Percentiles rank a stretch among this genome's conserved stretches.
Conservation (phyloP, 352 stramenopile genomes). For the Pseudoperonospora humuli region DNA sequence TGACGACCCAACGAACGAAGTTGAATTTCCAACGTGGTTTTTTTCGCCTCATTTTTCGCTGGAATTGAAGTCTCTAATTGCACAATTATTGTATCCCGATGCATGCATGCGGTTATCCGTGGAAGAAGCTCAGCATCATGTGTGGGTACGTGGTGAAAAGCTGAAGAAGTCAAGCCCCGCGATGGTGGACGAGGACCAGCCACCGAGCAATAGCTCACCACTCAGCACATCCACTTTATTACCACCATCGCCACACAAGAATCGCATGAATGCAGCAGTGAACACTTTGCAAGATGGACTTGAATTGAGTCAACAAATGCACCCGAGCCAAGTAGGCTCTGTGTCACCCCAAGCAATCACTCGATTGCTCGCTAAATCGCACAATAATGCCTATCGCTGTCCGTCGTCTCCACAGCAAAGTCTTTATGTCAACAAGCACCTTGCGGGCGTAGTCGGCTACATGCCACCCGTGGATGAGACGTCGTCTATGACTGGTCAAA, state of each 20-base stretch:
- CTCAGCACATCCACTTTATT: constrained; percentile 5
- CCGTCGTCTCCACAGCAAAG: constrained; percentile 46
- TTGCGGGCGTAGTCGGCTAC: constrained; percentile 35
- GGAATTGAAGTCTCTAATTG: constrained; percentile 69
- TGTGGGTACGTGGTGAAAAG: constrained; percentile 57
- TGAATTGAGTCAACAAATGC: constrained; percentile 34
- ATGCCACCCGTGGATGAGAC: constrained; percentile 73
- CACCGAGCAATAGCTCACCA: constrained; percentile 9
- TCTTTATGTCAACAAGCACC: constrained; percentile 24
- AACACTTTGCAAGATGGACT: constrained; percentile 30
- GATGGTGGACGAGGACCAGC: constrained; percentile 24
- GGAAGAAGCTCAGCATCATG: constrained; percentile 59
- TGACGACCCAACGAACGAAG: constrained; percentile 48
- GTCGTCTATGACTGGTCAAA: constrained; percentile 41
- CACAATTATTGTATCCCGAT: constrained; percentile 76
- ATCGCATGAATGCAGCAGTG: constrained; percentile 29
- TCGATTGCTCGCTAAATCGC: constrained; percentile 17
- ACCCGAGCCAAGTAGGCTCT: constrained; percentile 18
- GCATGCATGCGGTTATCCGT: constrained; percentile 68
- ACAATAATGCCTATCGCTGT: constrained; percentile 19
- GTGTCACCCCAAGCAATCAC: constrained; percentile 25
- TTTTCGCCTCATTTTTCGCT: constrained; percentile 71
- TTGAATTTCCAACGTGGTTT: constrained; percentile 80
- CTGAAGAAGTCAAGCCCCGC: constrained; percentile 21
- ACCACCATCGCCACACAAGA: constrained; percentile 16